A percentile compares a stretch with the other conserved stretches of the same genome.
Conservation (phyloP, 108 stramenopile genomes). For the Skeletonema grethae region DNA sequence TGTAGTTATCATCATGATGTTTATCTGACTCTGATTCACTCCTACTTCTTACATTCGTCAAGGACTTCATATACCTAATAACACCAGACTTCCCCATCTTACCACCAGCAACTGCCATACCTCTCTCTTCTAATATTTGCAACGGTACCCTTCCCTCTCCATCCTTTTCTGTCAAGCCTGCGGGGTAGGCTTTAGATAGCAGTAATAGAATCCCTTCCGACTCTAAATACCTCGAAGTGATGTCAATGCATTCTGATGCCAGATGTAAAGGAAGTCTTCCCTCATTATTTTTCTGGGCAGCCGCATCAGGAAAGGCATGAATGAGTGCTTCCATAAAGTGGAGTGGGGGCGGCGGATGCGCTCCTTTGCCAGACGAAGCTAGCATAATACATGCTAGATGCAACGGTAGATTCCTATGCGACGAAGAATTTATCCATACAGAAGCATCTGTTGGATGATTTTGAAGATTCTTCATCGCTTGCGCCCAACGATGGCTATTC, state of each 20-base stretch:
- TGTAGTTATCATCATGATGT: not conserved
- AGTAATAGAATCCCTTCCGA: slow-evolving; percentile 15
- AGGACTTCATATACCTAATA: slow-evolving; percentile 18
- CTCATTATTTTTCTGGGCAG: slow-evolving; percentile 10
- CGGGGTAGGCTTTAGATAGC: slow-evolving; percentile 16
- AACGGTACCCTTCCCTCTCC: slow-evolving; percentile 11
- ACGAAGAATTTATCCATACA: slow-evolving; percentile 12
- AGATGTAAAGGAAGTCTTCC: slow-evolving; percentile 28
- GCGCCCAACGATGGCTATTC: slow-evolving; percentile 26
- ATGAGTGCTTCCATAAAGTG: slow-evolving; percentile 22
- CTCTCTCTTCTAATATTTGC: slow-evolving; percentile 24
- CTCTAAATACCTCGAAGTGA: slow-evolving; percentile 9
- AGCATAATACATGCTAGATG: slow-evolving; percentile 21
- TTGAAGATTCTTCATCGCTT: not conserved
- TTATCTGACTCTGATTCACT: not conserved
- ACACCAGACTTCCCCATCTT: slow-evolving; percentile 9
- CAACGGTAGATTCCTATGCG: slow-evolving; percentile 23
- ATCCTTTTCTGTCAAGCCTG: slow-evolving; percentile 19
- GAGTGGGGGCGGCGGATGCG: slow-evolving; percentile 17
- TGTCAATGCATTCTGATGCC: slow-evolving; percentile 26
- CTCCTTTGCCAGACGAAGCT: not conserved
- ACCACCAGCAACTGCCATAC: not conserved
- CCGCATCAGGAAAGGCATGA: slow-evolving; percentile 11
- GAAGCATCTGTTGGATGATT: slow-evolving; percentile 3
- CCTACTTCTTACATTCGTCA: not conserved